Percentiles rank a stretch among this genome's conserved stretches.
Conservation (phyloP, 768 basidiomycete genomes). For the Rhodotorula paludigena region DNA sequence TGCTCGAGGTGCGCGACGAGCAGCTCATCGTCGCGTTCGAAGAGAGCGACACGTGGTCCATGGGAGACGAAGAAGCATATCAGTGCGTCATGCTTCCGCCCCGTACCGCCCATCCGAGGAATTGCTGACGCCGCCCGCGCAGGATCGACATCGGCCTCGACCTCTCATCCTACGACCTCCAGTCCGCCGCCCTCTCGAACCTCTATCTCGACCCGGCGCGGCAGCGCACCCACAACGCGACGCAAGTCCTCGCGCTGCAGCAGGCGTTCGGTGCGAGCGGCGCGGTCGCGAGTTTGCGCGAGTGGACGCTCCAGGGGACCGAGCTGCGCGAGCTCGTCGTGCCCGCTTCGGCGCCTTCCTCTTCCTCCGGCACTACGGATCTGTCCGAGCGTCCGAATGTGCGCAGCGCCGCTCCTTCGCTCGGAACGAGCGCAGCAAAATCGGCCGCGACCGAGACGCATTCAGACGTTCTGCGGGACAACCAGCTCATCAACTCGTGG, state of each 20-base stretch:
- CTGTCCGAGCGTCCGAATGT: no score
- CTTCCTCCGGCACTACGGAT: no score
- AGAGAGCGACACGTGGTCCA: slow-evolving; percentile 49
- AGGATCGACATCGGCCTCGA: slow-evolving; percentile 66
- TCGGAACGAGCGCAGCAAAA: no score
- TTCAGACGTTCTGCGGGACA: slow-evolving; percentile 60
- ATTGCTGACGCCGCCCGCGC: background rate
- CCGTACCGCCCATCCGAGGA: background rate
- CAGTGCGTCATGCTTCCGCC: slow-evolving; percentile 40
- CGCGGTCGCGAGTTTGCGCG: slow-evolving; percentile 45
- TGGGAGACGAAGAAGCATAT: slow-evolving; percentile 54
- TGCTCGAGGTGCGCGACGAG: slow-evolving; percentile 54
- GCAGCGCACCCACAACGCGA: slow-evolving; percentile 31
- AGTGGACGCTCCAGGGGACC: slow-evolving; percentile 65
- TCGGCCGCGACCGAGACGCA: background rate
- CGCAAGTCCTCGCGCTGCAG: background rate
- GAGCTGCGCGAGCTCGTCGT: slow-evolving; percentile 67
- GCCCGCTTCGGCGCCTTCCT: slow-evolving; percentile 56
- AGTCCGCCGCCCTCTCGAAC: slow-evolving; percentile 61
- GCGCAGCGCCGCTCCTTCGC: no score
- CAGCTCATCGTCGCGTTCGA: slow-evolving; percentile 60
- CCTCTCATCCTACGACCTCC: slow-evolving; percentile 63
- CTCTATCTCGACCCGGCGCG: slow-evolving; percentile 57
- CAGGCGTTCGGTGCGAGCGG: slow-evolving; percentile 24
- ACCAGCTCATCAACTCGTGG: slow-evolving; percentile 79